Conservation (phyloP, 1,284 basidiomycete species). For the Trametes polyzona region DNA sequence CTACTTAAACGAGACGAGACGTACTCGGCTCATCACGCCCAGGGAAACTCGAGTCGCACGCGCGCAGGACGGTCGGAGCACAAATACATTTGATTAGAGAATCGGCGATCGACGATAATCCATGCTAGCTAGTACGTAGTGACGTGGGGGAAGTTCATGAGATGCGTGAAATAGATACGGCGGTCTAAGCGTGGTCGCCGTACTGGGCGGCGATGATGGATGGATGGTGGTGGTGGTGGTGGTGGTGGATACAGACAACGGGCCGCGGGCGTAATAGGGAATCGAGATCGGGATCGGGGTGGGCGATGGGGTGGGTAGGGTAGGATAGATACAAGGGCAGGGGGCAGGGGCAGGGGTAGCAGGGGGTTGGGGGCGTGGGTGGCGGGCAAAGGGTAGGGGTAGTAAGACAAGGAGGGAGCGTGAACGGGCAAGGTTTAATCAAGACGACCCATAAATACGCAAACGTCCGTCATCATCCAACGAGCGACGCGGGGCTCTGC, state of each 20-base stretch:
- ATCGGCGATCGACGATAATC: conserved; percentile 7
- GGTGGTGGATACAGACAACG: conserved; percentile 16
- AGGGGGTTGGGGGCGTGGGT: background rate
- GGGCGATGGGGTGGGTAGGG: background rate
- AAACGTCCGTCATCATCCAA: background rate
- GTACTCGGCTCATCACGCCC: too few species aligned
- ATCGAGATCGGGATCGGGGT: background rate
- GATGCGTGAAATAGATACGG: conserved; percentile 19
- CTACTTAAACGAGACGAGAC: background rate
- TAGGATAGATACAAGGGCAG: background rate
- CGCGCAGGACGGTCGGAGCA: too few species aligned
- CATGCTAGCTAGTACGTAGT: conserved; percentile 3
- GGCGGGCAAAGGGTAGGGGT: background rate
- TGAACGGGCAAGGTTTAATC: conserved; percentile 1
- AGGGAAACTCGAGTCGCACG: too few species aligned
- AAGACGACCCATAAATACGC: conserved; percentile 1
- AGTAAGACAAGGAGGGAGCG: conserved; percentile 8
- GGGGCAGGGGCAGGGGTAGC: background rate
- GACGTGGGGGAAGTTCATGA: conserved; percentile 11
- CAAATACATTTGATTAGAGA: conserved; percentile 19
- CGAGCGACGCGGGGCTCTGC: too few species aligned
- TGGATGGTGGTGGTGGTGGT: background rate
- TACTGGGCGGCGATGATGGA: background rate
- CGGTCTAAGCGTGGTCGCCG: background rate
- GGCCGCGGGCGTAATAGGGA: background rate